Percentiles rank a stretch among this genome's conserved stretches.
Conservation (phyloP, 495 filamentous ascomycete species). For the Xylaria sp. region DNA sequence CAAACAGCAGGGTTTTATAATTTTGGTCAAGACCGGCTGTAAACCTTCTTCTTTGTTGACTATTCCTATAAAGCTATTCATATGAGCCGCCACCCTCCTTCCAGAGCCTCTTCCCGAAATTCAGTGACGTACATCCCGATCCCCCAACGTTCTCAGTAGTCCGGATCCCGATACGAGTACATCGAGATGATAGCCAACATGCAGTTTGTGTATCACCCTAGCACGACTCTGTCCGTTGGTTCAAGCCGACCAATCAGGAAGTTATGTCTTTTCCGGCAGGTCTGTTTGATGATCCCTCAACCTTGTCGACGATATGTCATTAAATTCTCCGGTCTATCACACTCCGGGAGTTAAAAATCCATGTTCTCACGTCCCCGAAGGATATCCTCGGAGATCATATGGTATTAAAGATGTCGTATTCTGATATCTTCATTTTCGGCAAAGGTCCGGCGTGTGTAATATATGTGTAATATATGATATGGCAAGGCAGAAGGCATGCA, state of each 20-base stretch:
- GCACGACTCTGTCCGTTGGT: neutral
- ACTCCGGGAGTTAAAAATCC: neutral
- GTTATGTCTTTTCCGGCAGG: neutral
- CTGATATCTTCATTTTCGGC: neutral
- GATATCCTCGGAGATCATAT: neutral
- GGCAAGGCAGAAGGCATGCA: conserved; percentile 11
- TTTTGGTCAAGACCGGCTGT: neutral
- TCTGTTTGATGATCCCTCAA: neutral
- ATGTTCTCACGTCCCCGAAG: neutral
- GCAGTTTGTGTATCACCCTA: neutral
- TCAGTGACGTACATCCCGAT: neutral
- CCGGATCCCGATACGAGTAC: neutral
- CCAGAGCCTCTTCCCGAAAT: neutral
- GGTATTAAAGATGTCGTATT: neutral
- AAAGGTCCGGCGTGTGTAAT: neutral
- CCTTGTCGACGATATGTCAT: conserved; percentile 7
- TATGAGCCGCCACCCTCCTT: neutral
- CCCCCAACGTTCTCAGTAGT: neutral
- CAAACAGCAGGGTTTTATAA: conserved; percentile 6
- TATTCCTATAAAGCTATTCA: neutral
- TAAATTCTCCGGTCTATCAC: neutral
- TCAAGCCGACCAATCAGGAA: conserved; percentile 3
- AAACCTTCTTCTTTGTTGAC: neutral
- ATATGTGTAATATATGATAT: too few species aligned
- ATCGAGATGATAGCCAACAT: neutral